Evolutionary conservation across 495 filamentous ascomycete genomes (phyloP), one percentile per base, ranked within the genome.

Genomic region (Cudoniella acicularis): DNA sequence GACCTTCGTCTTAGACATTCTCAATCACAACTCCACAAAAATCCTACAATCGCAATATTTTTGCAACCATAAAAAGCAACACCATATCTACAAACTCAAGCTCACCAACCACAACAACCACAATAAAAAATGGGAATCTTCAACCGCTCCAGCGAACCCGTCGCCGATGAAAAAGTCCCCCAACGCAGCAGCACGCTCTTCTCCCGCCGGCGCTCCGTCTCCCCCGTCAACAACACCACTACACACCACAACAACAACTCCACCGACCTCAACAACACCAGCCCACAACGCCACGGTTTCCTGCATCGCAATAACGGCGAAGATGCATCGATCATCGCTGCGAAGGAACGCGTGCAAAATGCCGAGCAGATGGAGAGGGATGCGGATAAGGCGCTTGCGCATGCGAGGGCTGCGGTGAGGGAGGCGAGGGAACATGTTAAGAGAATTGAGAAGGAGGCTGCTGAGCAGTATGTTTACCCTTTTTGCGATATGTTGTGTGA

Each of bases 361-460:
- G 85, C 84, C 25, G 84, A 88, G 64, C 59, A 69, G 0, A 82
- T 83, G 16, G 84, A 89, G 70, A 69, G 73, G 9, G 83, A 87
- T 13, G 86, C 86, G 3, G 85, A 87, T 52, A 72, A 77, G 3
- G 86, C 85, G 2, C 66, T 89, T 20, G 69, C 79, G 11, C 75
- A 75, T 0, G 82, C 84, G 0, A 75, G 79, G 49, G 67, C 72
- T 46, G 79, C 81, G 3, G 84, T 87, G 13, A 77, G 78, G 46
- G 78, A 85, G 52, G 85, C 85, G 0, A 73, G 77, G 54, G 83
- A 84, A 26, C 81, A 88, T 57, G 83, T 87, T 8, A 82, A 78
- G 73, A 69, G 70, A 18, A 70, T 89, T 6, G 86, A 88, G 71
- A 70, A 74, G 30, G 86, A 87, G 71, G 85, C 84, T 0, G 73